Base-by-base conservation (phyloP, 306 rosid species). In the Cucumis melo region DNA sequence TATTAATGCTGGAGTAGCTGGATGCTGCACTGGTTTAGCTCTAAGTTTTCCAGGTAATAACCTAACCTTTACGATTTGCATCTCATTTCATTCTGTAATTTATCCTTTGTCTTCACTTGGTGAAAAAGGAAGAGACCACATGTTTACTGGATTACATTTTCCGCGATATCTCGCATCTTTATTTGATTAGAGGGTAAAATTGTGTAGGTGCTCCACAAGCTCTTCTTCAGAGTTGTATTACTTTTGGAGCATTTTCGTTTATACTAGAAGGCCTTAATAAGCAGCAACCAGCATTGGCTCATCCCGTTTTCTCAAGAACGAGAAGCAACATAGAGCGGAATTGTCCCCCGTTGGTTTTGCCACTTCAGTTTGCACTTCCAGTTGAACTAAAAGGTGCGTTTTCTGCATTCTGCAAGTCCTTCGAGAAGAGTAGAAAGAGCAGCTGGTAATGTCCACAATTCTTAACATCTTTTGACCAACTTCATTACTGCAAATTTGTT, bases 11-110 rank as follows among this genome's bases (percentile, higher is more conserved):
- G 98, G 98, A 75, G 95, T 94, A 66, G 98, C 98, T 75, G 98
- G 98, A 76, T 94, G 98, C 84, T 94, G 98, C 84, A 94, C 98
- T 62, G 98, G 98, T 60, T 91, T 94, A 64, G 97, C 95, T 82
- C 91, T 94, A 76, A 94, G 98, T 82, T 91, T 91, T 80, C 97
- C 98, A 32, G 97, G 98, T 94, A 88, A 73, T 60, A 10, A 24
- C 38, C 44, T 60, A 10, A 24, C 38, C 44, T 29, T 76, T 23
- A 42, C 79, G 34, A 6, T 5, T 60, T 10, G 34, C 36, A 42
- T 66, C 15, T 66, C 34, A 20, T n/a, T 67, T 67, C 34, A 70
- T 44, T 21, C 34, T 21, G 58, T 70, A 29, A 16, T 41, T 67
- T 67, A 20, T 41, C 74, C 74, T 20, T 20, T 67, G 74, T n/a